Evolutionary conservation across 345 rosid species (phyloP), one percentile per base, ranked within the genome.

Genomic region (Stellera chamaejasme): DNA sequence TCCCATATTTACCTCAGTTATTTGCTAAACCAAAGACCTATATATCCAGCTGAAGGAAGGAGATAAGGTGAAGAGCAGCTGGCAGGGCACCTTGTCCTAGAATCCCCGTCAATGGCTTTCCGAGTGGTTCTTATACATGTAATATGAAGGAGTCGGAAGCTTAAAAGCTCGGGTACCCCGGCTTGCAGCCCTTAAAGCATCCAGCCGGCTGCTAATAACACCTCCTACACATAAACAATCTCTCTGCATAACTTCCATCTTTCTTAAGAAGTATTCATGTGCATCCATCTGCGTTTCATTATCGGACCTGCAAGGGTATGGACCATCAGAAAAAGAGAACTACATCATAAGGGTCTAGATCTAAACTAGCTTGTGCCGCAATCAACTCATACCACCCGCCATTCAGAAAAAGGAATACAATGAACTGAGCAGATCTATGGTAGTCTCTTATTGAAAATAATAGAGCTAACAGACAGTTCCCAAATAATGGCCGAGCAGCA

Each of bases 151-250:
- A 45, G 72, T 84, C 32, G 92, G 98, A 77, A 91, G 73, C 75
- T 85, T 85, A 48, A 91, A 80, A 50, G 80, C 64, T 8, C 61
- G 81, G 55, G 64, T 65, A 43, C 82, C 84, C 46, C 48, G 27
- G 60, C 55, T 58, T 13, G 65, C 65, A 11, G 81, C 81, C 0
- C 74, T 74, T 59, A 85, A 67, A 65, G 82, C 86, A 75, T 85
- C 96, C 81, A 91, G 72, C 58, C 67, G 79, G 70, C 75, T 70
- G 66, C 88, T 77, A 51, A 88, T 83, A 23, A 79, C 73, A 32
- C 90, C 77, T 7, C 65, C 11, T 13, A 85, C 56, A 5, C 72
- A 81, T 52, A 70, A 66, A 4, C 75, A 83, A 26, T 59, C 51
- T 59, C 50, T 51, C 63, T 66, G 68, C 57, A 85, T 5, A 28